Evolutionary conservation across 257 asterid genomes (phyloP).

Genomic region (Rhazya stricta): DNA sequence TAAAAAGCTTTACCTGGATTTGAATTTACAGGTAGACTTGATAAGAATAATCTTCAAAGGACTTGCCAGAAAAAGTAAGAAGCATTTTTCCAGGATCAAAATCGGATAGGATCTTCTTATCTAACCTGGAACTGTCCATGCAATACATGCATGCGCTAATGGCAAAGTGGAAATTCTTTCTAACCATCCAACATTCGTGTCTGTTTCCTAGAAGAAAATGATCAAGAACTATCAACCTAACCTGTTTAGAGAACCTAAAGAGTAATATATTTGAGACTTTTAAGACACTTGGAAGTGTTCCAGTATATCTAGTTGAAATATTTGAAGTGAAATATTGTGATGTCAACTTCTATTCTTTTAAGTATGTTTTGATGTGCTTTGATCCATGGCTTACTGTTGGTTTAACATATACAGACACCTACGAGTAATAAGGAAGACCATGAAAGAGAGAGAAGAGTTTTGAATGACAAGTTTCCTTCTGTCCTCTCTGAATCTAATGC

Average conservation of each 20-base stretch:
- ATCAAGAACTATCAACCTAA: not conserved
- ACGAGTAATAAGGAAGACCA: slow-evolving; percentile 47
- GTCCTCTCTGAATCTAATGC: slow-evolving; percentile 57
- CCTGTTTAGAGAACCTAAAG: not conserved
- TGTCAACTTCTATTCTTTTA: slow-evolving; percentile 2
- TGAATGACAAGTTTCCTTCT: slow-evolving; percentile 59
- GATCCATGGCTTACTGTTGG: slow-evolving; percentile 10
- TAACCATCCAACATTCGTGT: not conserved
- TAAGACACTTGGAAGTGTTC: not conserved
- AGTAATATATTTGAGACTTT: not conserved
- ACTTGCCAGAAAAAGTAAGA: not conserved
- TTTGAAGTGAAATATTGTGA: not conserved
- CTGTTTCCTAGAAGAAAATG: not conserved
- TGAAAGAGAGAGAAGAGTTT: slow-evolving; percentile 46
- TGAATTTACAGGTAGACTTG: not conserved
- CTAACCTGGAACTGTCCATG: not conserved
- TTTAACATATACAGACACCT: slow-evolving; percentile 44
- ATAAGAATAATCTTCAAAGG: not conserved
- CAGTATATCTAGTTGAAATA: not conserved
- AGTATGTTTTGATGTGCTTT: not conserved
- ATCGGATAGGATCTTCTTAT: not conserved
- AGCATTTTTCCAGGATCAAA: not conserved
- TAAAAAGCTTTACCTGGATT: not conserved
- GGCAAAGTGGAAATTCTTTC: not conserved
- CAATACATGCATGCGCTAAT: not conserved